Base-by-base conservation (phyloP, 2,329 filamentous ascomycete species). In the Neurospora sp. region DNA sequence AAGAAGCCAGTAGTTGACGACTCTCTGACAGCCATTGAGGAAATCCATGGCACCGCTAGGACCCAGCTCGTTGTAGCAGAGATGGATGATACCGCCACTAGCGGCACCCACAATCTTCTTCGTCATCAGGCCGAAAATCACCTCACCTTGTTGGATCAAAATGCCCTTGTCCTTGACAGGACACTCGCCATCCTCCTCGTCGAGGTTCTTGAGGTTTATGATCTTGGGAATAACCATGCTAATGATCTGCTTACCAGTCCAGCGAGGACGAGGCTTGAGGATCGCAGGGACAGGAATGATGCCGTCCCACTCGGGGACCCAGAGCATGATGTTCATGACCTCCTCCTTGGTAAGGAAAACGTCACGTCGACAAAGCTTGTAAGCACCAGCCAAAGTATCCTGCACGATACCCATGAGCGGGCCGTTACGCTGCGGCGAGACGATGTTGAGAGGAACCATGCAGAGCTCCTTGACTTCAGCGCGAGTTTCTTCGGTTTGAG, bases 341-440 rank as follows among this genome's bases (percentile, higher is more conserved):
- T 94, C 86, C 75, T 97, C 91, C 79, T 95, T 94, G 70, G 88
- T 91, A 71, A 99, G 82, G 82, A 99, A 97, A 38, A 92, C 89
- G 79, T 99, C 96, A 78, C 94, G 90, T 75, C 93, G 91, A 76
- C 92, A 97, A 75, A 99, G 89, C 84, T 99, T 99, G 88, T 97
- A 99, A 62, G 93, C 91, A 82, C 96, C 96, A 74, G 94, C 96
- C 71, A 99, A 86, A 33, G 95, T 97, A 80, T 99, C 96, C 80
- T 99, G 96, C 28, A 99, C 96, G 75, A 99, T 98, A 88, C 96
- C 96, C 96, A 99, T 99, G 70, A 99, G 86, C 66, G 96, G 96
- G 70, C 92, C 92, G 81, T 99, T 99, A 78, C 94, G 90, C 81
- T 99, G 96, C 4, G 96, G 96, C 1, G 96, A 99, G 10, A 99